phyloP scores from a whole-genome alignment of 2,329 filamentous ascomycete species.

The Diaporthe australafricana region DNA sequence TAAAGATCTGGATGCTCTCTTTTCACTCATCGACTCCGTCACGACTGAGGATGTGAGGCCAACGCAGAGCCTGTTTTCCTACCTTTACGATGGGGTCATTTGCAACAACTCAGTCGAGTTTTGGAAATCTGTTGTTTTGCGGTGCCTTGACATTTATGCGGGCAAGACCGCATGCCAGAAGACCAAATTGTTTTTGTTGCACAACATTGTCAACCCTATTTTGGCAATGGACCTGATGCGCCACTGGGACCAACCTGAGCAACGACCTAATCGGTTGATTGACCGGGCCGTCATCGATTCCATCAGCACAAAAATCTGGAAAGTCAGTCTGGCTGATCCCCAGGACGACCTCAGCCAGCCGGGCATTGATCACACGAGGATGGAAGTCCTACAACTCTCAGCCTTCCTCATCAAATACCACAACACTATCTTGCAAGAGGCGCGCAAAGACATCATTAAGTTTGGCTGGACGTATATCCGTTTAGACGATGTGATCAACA shows the following conservation, averaged over 20 bases:
- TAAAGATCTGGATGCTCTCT: slow-evolving; percentile 84
- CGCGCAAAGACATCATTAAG: slow-evolving; percentile 97
- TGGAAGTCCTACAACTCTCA: slow-evolving; percentile 95
- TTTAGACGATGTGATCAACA: slow-evolving; percentile 99
- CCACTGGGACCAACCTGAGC: slow-evolving; percentile 74
- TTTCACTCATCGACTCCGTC: slow-evolving; percentile 84
- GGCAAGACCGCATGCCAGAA: slow-evolving; percentile 83
- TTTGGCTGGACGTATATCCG: slow-evolving; percentile 99
- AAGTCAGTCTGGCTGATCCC: slow-evolving; percentile 83
- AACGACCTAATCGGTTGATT: slow-evolving; percentile 72
- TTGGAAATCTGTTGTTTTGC: slow-evolving; percentile 83
- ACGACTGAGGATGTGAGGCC: slow-evolving; percentile 85
- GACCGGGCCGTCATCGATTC: slow-evolving; percentile 89
- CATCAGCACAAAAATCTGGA: slow-evolving; percentile 94
- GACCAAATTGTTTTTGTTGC: slow-evolving; percentile 92
- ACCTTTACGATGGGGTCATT: slow-evolving; percentile 88
- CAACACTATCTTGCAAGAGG: slow-evolving; percentile 86
- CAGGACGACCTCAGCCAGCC: slow-evolving; percentile 86
- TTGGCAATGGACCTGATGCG: slow-evolving; percentile 96
- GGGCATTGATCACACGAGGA: slow-evolving; percentile 93
- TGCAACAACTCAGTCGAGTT: slow-evolving; percentile 87
- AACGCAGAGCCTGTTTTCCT: slow-evolving; percentile 80
- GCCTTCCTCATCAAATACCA: slow-evolving; percentile 97
- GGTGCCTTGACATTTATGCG: slow-evolving; percentile 89
- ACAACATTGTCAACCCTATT: slow-evolving; percentile 94